Base-by-base conservation (phyloP, 768 basidiomycete genomes). In the Lactarius trivialis region DNA sequence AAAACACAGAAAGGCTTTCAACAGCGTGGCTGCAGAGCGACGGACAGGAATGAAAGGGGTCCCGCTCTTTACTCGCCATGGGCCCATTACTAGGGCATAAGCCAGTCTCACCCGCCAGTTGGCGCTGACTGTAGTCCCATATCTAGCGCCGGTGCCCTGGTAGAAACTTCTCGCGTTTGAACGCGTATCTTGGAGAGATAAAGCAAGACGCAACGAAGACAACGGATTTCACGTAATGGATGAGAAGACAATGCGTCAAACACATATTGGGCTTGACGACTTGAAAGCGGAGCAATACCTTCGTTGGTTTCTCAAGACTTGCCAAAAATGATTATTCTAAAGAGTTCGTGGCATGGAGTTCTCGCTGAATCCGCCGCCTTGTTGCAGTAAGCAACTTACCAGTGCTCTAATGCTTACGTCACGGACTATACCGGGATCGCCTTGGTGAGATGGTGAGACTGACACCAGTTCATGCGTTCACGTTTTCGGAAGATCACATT, bases 91-190 rank as follows among this genome's bases (percentile, higher is more conserved):
- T n/a, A n/a, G 43, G 5, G 21, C 21, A 4, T 24, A 62, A 36
- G 62, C 24, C 19, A 17, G 33, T 67, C 82, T 73, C 70, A 91
- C 95, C 94, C 70, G 95, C 97, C 28, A 98, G 74, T 98, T 96
- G 37, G 96, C 97, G 71, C 93, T 96, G 75, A 98, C 94, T 96
- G 72, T 94, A 96, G 72, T 98, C 97, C 97, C 97, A 98, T 30
- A 98, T 96, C 97, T 96, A 98, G 65, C 96, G 83, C 71, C 98
- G 96, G 74, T 99, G 97, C 2, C 96, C 97, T 69, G 85, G 80
- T n/a, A 98, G 77, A 24, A 86, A 82, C 75, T 92, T 93, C 68
- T 97, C 94, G 60, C 89, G 83, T 70, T 83, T 89, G 73, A 94
- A 92, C 70, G 94, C 93, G 70, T 88, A 93, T 68, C 85, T 87